Evolutionary conservation across 179 eudicot species (phyloP), one percentile per base, ranked within the genome.

Genomic region (Spinacia oleracea): DNA sequence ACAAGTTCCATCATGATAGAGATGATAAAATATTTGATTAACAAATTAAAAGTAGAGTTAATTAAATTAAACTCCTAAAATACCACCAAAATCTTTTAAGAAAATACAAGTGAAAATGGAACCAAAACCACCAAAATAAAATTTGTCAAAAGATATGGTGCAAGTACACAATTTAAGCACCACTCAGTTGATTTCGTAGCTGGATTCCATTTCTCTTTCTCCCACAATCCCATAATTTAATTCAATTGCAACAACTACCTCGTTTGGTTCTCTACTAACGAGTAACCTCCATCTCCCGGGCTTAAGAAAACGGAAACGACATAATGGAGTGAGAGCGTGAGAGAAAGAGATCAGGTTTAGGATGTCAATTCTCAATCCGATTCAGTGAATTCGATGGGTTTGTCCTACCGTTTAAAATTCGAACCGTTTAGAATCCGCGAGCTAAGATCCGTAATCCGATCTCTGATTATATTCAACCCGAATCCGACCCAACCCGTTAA

Each of bases 141-240:
- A 25, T 68, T 68, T 68, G 15, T 15, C 58, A 46, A 69, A 4
- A 46, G 23, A 70, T 25, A 70, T 45, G 73, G 56, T 70, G 77
- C 82, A 65, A 79, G 59, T 50, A 64, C 77, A 65, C 77, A 63
- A 63, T 35, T 53, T 25, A 53, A 40, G 77, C 82, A 79, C 53
- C 31, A 79, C 23, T 72, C n/a, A 67, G 83, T 80, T 80, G 83
- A 80, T 46, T 74, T 80, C 83, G 40, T 74, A 67, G 79, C 75
- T 80, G 83, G 79, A 80, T 15, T 80, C 83, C 83, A 80, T 80
- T 80, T 74, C 50, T 56, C 42, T 46, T 43, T 40, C 59, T 56
- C 67, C 72, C 78, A 35, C 12, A 62, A 72, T 73, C 63, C 63
- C 18, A 15, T 55, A 72, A 72, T 64, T 45, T 51, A 6, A 48